phyloP scores from a whole-genome alignment of 2,329 filamentous ascomycete species.

The Sphaerostilbella broomeana region DNA sequence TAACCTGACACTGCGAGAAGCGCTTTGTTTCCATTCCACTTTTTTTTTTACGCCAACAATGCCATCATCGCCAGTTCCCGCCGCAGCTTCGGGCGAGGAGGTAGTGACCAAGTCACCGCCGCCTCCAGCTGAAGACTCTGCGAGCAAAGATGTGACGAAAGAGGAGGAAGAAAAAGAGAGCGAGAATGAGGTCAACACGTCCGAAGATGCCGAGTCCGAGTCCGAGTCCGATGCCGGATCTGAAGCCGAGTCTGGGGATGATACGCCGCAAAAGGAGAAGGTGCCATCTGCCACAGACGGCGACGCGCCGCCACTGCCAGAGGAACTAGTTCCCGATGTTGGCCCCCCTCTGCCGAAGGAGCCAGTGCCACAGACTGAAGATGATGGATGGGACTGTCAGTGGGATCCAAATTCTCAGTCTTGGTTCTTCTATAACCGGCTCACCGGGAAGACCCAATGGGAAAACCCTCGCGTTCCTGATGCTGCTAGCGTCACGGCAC shows the following conservation, averaged over 20 bases:
- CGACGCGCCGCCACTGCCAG: conserved; percentile 29
- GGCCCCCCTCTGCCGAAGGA: conserved; percentile 39
- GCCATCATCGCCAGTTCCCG: conserved; percentile 12
- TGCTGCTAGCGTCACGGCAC: conserved; percentile 27
- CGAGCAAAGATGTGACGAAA: conserved; percentile 2
- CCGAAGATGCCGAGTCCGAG: conserved; percentile 16
- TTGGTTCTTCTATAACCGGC: conserved; percentile 82
- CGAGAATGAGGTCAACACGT: conserved; percentile 19
- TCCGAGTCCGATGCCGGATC: conserved; percentile 8
- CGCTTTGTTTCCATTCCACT: neutral
- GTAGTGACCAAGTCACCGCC: conserved; percentile 13
- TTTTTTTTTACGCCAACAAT: neutral
- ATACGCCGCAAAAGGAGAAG: conserved; percentile 4
- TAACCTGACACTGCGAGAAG: conserved; percentile 2
- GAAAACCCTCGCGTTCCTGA: conserved; percentile 73
- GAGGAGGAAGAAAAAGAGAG: conserved; percentile 19
- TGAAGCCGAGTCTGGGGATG: conserved; percentile 7
- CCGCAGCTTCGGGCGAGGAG: conserved; percentile 2
- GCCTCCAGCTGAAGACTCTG: conserved; percentile 11
- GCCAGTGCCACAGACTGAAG: conserved; percentile 46
- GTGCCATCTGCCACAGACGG: conserved; percentile 17
- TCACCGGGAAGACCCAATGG: conserved; percentile 71
- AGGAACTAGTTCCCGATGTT: conserved; percentile 23
- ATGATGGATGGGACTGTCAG: conserved; percentile 72
- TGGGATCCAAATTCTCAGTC: conserved; percentile 64